Evolutionary conservation across 2,329 filamentous ascomycete genomes (phyloP), one percentile per base, ranked within the genome.

Genomic region (Fusarium hostae): DNA sequence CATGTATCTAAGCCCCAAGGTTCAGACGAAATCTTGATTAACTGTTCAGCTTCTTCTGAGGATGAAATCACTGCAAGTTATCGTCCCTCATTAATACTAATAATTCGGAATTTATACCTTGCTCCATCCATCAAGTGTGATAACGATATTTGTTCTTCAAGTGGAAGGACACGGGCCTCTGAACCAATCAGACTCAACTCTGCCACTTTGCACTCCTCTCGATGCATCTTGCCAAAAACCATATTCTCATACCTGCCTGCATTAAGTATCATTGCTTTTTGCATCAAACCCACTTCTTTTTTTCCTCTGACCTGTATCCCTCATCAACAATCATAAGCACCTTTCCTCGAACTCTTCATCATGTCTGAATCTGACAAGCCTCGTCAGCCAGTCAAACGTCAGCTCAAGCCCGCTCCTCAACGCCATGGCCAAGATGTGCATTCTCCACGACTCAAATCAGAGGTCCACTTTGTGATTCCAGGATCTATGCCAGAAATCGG

Each of bases 401-500:
- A 47, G 11, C 71, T 81, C 44, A 78, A 77, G 62, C 75, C 78
- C 22, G 71, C 76, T 26, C 75, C 73, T 43, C 40, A 58, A 45
- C 67, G 68, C 26, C 59, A 66, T 30, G 68, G 60, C 13, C 71
- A 78, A 52, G 45, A 41, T 35, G 54, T 76, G 43, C 78, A 79
- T 40, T 68, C 69, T 48, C 73, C 79, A 28, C 69, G 60, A 18
- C 47, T 57, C 24, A 76, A 75, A 41, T 72, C 76, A 30, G 79
- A 80, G 54, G 75, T 80, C 50, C 75, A 71, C 39, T 79, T 79
- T 64, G 57, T 72, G 28, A 58, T 79, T 43, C 79, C 79, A 48
- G 79, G 72, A 40, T 65, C 76, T 16, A 65, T 73, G 16, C 71
- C 78, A 34, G 71, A 73, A 35, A 56, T 71, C 55, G 78, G 79